Evolutionary conservation across 2,329 filamentous ascomycete species (phyloP).

Genomic region (Sclerotinia spermophila): DNA sequence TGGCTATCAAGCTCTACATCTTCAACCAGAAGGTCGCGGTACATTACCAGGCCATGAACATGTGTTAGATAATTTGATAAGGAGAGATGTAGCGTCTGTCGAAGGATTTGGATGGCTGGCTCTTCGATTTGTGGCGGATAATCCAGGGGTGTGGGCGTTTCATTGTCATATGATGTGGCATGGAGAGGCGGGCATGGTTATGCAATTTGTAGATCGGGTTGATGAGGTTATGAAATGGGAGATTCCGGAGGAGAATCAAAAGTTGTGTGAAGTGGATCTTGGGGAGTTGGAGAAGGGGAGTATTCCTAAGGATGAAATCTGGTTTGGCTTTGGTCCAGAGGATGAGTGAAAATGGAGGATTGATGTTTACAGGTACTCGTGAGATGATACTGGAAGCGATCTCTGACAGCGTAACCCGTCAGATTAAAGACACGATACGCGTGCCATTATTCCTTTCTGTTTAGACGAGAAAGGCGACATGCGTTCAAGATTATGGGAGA

Average conservation of each 20-base stretch:
- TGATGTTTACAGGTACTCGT: background rate
- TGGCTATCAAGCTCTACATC: conserved; percentile 41
- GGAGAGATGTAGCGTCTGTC: conserved; percentile 51
- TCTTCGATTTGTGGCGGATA: conserved; percentile 54
- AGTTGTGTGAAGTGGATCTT: conserved; percentile 43
- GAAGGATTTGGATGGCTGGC: conserved; percentile 53
- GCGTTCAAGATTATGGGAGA: background rate
- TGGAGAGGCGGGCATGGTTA: conserved; percentile 53
- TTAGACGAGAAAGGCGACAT: background rate
- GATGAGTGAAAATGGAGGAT: background rate
- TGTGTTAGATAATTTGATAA: conserved; percentile 41
- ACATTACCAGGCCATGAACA: conserved; percentile 38
- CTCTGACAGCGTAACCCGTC: accelerated
- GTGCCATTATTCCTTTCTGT: background rate
- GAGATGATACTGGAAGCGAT: background rate
- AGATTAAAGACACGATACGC: background rate
- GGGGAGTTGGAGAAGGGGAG: conserved; percentile 48
- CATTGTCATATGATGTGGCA: conserved; percentile 61
- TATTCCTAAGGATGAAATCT: conserved; percentile 48
- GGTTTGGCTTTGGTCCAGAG: conserved; percentile 37
- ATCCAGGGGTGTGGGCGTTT: conserved; percentile 55
- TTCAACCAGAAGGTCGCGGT: conserved; percentile 38
- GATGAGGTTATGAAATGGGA: conserved; percentile 44
- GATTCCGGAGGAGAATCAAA: conserved; percentile 45
- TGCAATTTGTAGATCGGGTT: conserved; percentile 53